A percentile compares a stretch with the other conserved stretches of the same genome.
phyloP scores from a whole-genome alignment of 129 eudicot genomes.

The Glebionis coronaria region DNA sequence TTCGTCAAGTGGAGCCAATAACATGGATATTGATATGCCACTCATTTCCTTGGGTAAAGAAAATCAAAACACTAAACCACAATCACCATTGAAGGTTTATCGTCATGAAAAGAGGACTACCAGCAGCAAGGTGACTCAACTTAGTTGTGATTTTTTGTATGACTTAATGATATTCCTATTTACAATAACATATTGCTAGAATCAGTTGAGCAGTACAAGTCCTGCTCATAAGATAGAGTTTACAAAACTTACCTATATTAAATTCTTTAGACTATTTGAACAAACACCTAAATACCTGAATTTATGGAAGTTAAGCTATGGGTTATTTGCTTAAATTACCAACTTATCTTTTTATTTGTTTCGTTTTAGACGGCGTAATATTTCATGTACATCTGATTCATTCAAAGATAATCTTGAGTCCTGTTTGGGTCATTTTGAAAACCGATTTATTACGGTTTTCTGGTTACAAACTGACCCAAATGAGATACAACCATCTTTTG shows the following conservation, averaged over 20 bases:
- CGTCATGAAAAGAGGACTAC: conserved; percentile 34
- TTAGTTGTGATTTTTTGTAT: conserved; percentile 3
- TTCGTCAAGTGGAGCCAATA: conserved; percentile 21
- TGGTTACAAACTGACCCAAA: too few relatives aligned
- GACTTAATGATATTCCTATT: background rate
- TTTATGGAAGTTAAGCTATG: background rate
- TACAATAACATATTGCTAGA: background rate
- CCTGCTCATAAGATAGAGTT: background rate
- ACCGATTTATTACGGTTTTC: too few relatives aligned
- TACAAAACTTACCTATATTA: background rate
- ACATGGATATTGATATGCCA: conserved; percentile 27
- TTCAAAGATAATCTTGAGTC: too few relatives aligned
- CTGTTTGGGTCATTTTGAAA: too few relatives aligned
- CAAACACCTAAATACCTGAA: background rate
- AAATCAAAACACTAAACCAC: too few relatives aligned
- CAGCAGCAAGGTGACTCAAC: conserved; percentile 31
- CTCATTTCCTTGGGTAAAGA: background rate
- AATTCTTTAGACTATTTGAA: background rate
- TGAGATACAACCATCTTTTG: too few relatives aligned
- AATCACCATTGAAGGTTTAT: conserved; percentile 25
- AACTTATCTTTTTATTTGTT: too few relatives aligned
- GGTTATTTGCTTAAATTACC: too few relatives aligned
- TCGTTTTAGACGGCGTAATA: too few relatives aligned
- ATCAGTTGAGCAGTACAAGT: background rate
- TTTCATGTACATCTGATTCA: too few relatives aligned